Evolutionary conservation across 345 rosid genomes (phyloP), one percentile per base, ranked within the genome.

Genomic region (Arabidopsis suecica): DNA sequence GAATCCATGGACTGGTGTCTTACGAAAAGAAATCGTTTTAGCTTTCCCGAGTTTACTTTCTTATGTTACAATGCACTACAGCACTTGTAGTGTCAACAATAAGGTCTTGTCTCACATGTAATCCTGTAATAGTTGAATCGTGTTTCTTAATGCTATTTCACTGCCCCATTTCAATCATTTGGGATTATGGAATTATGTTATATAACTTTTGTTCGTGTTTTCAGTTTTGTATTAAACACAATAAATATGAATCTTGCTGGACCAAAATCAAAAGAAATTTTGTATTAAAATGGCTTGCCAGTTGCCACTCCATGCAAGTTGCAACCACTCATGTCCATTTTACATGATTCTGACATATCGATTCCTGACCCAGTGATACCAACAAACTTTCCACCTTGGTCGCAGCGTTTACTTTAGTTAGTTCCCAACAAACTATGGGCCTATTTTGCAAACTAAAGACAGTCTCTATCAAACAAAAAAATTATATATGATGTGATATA

Each of bases 1-100:
- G 92, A 73, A 75, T 93, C 20, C 98, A 91, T 44, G 93, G 95
- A 34, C 82, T 93, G 68, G 75, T 85, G 72, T 90, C 88, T 13
- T 89, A 83, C 51, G 96, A 82, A 78, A 93, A 89, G 91, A 93
- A 86, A 76, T 71, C 81, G 9, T 78, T 78, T 66, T 78, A 78
- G 67, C 45, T 41, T 57, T 38, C 44, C 32, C 47, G 16, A 30
- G 30, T 55, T 63, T 54, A 41, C 7, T 14, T 11, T 55, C 32
- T 28, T 28, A 28, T 3, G 32, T 28, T 3, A 28, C 32, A 3
- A 3, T 28, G 32, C 32, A 28, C 32, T 28, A 28, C 2, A 28
- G 5, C 50, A 11, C 50, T 34, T 1, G 37, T 36, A 36, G 38
- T 36, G 13, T 45, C 45, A 36, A 34, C 77, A 12, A 12, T 10